Evolutionary conservation across 208 protist species (phyloP).

Genomic region (Wallacemonas rigidus): DNA sequence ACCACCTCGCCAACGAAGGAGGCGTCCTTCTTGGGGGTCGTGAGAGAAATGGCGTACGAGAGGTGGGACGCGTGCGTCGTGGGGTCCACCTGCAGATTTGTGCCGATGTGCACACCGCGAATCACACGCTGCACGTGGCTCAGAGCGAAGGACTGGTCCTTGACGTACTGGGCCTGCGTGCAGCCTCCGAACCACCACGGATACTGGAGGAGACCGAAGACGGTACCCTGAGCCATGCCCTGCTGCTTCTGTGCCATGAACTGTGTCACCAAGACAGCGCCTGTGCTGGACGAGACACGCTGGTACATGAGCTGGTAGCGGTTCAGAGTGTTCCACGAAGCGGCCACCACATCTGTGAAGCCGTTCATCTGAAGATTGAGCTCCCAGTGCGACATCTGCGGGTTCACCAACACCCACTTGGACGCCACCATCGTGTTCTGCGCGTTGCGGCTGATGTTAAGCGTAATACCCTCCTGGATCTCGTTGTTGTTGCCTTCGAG

Average conservation of each 20-base stretch:
- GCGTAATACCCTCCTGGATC: constrained; percentile 67
- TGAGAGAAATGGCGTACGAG: constrained; percentile 62
- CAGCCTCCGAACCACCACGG: constrained; percentile 82
- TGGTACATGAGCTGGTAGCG: constrained; percentile 90
- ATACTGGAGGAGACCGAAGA: constrained; percentile 89
- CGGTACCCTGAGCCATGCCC: constrained; percentile 74
- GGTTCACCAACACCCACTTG: constrained; percentile 80
- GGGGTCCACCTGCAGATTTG: constrained; percentile 64
- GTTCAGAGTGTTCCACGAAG: constrained; percentile 85
- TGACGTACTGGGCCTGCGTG: constrained; percentile 86
- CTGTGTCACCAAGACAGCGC: constrained; percentile 80
- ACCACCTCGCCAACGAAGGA: constrained; percentile 61
- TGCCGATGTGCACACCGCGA: constrained; percentile 79
- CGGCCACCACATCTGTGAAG: constrained; percentile 80
- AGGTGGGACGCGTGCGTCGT: constrained; percentile 63
- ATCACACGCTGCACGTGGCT: constrained; percentile 84
- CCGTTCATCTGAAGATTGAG: constrained; percentile 89
- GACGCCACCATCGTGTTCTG: constrained; percentile 87
- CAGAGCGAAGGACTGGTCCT: constrained; percentile 73
- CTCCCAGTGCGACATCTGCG: constrained; percentile 88
- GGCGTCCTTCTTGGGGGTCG: constrained; percentile 64
- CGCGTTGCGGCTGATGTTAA: constrained; percentile 73
- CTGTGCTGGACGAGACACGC: constrained; percentile 64
- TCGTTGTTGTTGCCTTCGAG: constrained; percentile 72
- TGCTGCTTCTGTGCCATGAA: constrained; percentile 88